Base-by-base conservation (phyloP, 2,329 filamentous ascomycete species). In the Ascochyta viciae-villosae region DNA sequence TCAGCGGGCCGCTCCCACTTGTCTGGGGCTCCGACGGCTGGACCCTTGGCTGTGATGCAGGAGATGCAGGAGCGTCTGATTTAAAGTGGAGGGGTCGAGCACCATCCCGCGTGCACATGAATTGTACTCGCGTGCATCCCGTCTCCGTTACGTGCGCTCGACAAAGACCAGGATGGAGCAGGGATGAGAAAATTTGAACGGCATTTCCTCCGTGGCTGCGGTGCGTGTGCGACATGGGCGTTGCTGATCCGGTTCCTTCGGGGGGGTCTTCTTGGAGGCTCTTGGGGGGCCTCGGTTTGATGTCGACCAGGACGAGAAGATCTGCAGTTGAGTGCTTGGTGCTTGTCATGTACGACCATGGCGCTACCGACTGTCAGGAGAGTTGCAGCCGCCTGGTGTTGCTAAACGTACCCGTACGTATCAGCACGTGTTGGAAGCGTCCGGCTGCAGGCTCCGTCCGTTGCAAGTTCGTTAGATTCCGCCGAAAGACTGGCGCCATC, bases 1-100 rank as follows among this genome's bases (percentile, higher is more conserved):
- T 12, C 13, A 19, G 43, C 62, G 62, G 54, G 26, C 57, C 59
- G 59, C 57, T 42, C 42, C 54, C 52, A 57, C 22, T 45, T 10
- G 29, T 50, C 40, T 57, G 50, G 43, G 13, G 33, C 23, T n/a
- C 23, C 33, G 47, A 44, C 54, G 55, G 59, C 54, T 60, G 50
- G 59, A 56, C 50, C 52, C 59, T 57, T 57, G 57, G 57, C 57
- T 10, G n/a, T 19, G 15, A 27, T 46, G 41, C 57, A 48, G 33
- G 50, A 54, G 51, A 27, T 27, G 26, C 13, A n/a, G 33, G n/a
- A 3, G 15, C 45, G 38, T 35, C 19, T 53, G 48, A 50, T 54
- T 52, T 55, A 47, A 51, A 49, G 57, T 56, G 53, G 53, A 55
- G 46, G 35, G 19, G 16, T 45, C 8, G 37, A 50, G 31, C 24